Evolutionary conservation across 768 basidiomycete genomes (phyloP), one percentile per base, ranked within the genome.

Genomic region (Serendipita sp.): DNA sequence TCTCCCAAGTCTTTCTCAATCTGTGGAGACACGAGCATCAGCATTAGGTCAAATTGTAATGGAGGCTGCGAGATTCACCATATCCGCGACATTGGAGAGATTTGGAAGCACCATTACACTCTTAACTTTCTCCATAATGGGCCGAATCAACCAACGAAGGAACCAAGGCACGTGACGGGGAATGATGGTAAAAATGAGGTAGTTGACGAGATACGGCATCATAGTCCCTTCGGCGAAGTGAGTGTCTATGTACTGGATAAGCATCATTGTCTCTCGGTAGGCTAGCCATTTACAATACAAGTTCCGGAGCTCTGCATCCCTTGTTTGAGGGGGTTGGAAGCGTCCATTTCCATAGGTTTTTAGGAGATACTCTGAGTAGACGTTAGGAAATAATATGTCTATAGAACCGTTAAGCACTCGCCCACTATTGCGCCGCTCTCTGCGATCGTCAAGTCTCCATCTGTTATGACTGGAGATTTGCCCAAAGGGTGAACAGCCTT

Each of bases 361-460:
- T 45, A 79, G 73, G 53, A 80, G 62, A 64, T 79, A 79, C 43
- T 77, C 77, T 76, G 53, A n/a, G 30, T 16, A 14, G 43, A n/a
- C 28, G 17, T 50, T 33, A 38, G 60, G 26, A 42, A 30, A 63
- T 38, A 22, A 33, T 33, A 38, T 13, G 13, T 20, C 17, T 63
- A n/a, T 17, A 38, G 3, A 26, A 17, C 17, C 5, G 17, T 3
- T 11, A 33, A 45, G 38, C 13, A 69, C 70, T 38, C 62, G 77
- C 78, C 74, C 61, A 77, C 69, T 42, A 79, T 78, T 17, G 77
- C 77, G 28, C 74, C 74, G 64, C 78, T 75, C 64, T 76, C 75
- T 17, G 76, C 74, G 16, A 80, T 63, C 2, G 71, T 74, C n/a
- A 76, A 62, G 20, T 75, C 74, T 16, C 75, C 78, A 65, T 79